Conservation (phyloP, 495 filamentous ascomycete species). For the Aspergillus heteromorphus region DNA sequence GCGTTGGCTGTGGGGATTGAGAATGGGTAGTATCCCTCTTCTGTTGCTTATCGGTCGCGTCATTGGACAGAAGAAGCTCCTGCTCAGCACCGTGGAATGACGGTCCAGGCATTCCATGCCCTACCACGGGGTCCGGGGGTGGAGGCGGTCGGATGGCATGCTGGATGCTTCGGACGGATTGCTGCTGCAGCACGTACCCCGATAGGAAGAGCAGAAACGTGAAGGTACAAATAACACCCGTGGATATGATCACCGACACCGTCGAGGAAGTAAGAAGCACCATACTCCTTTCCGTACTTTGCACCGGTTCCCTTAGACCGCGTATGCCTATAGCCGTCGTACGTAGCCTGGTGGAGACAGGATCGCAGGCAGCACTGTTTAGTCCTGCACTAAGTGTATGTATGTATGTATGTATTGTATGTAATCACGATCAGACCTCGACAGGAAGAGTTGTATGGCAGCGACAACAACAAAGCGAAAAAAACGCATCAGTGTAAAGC, state of each 20-base stretch:
- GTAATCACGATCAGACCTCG: too few relatives aligned
- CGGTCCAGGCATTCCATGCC: constrained; percentile 15
- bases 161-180: constrained; percentile 59
- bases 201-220: constrained; percentile 63
- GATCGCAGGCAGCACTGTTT: neutral
- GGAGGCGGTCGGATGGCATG: constrained; percentile 47
- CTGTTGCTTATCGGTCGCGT: constrained; percentile 1
- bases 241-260: constrained; percentile 40
- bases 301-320: neutral
- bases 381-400: neutral
- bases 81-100: constrained; percentile 21
- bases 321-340: constrained; percentile 5
- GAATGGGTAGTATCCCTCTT: neutral
- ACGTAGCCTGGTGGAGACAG: neutral
- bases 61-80: constrained; percentile 5
- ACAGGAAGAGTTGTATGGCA: too few relatives aligned
- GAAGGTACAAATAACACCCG: constrained; percentile 52
- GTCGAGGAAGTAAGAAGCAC: constrained; percentile 43
- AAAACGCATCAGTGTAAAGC: neutral
- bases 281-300: constrained; percentile 26
- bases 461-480: neutral
- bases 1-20: neutral
- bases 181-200: constrained; percentile 66
- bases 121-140: constrained; percentile 12
- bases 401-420: too few relatives aligned